phyloP scores from a whole-genome alignment of 2,329 filamentous ascomycete species.

The Ophiosphaerella narmari region DNA sequence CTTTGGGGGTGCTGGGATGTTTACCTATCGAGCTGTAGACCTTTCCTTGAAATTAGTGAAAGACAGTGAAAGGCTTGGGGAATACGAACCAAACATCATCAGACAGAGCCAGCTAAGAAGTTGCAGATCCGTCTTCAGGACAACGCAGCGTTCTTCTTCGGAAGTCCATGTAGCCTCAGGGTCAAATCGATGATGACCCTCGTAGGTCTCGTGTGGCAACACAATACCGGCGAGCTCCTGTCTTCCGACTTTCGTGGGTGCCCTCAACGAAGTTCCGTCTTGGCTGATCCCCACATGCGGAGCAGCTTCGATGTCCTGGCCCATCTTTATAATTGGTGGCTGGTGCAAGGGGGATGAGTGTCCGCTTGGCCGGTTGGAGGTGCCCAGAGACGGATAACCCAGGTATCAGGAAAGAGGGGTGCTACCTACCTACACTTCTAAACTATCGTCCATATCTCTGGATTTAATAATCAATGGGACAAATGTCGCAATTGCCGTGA shows the following conservation, averaged over 20 bases:
- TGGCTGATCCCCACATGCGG: slow-evolving; percentile 24
- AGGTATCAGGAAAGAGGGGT: too few species aligned
- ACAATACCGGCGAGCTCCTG: slow-evolving; percentile 32
- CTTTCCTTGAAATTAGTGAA: too few species aligned
- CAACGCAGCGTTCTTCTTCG: slow-evolving; percentile 60
- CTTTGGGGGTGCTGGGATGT: too few species aligned
- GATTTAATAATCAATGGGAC: slow-evolving; percentile 5
- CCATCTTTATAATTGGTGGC: slow-evolving; percentile 11
- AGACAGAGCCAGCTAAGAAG: slow-evolving; percentile 34
- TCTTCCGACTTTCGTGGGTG: slow-evolving; percentile 30
- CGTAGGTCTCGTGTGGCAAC: slow-evolving; percentile 54
- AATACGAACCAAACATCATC: slow-evolving; percentile 49
- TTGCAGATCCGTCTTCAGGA: slow-evolving; percentile 53
- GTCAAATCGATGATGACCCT: slow-evolving; percentile 63
- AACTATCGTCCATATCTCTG: too few species aligned
- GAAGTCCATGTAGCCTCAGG: slow-evolving; percentile 59
- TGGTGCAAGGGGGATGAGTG: too few species aligned
- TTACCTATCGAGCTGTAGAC: too few species aligned
- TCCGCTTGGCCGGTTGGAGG: too few species aligned
- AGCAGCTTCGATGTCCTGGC: slow-evolving; percentile 31
- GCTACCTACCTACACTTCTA: not conserved
- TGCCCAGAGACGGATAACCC: too few species aligned
- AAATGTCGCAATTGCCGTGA: slow-evolving; percentile 29
- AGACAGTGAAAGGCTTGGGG: too few species aligned
- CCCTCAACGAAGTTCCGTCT: slow-evolving; percentile 30